Conservation (phyloP, 1,139 yeast species). For the Yarrowia galli region DNA sequence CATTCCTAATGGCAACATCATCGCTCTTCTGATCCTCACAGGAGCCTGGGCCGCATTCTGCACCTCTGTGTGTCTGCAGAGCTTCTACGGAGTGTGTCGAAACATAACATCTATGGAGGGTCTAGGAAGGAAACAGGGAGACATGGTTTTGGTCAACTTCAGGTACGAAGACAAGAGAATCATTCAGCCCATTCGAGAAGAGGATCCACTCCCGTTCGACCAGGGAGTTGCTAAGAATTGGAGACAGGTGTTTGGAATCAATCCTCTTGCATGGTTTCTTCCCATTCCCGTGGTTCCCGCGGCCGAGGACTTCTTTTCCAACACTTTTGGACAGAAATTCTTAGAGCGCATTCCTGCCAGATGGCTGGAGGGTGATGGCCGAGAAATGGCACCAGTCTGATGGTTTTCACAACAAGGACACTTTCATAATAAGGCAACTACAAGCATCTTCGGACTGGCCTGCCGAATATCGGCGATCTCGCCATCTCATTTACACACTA, state of each 20-base stretch:
- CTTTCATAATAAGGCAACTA: background rate
- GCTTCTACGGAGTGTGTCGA: slow-evolving; percentile 13
- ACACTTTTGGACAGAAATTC: slow-evolving; percentile 11
- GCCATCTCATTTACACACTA: slow-evolving; percentile 1
- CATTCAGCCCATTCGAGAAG: slow-evolving; percentile 12
- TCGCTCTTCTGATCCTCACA: slow-evolving; percentile 48
- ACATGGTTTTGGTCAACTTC: slow-evolving; percentile 34
- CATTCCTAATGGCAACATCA: slow-evolving; percentile 46
- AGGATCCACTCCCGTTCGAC: slow-evolving; percentile 26
- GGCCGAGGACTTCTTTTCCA: slow-evolving; percentile 1
- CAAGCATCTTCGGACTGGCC: slow-evolving; percentile 4
- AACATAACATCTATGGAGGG: slow-evolving; percentile 33
- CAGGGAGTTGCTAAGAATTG: slow-evolving; percentile 1
- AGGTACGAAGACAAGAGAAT: slow-evolving; percentile 9
- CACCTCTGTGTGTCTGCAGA: slow-evolving; percentile 4
- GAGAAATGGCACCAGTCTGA: slow-evolving; percentile 1
- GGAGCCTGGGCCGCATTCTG: slow-evolving; percentile 43
- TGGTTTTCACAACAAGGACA: background rate
- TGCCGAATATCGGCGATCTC: background rate
- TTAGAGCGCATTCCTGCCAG: slow-evolving; percentile 1
- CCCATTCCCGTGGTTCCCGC: slow-evolving; percentile 1
- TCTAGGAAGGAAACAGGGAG: slow-evolving; percentile 32
- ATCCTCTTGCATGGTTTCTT: slow-evolving; percentile 27
- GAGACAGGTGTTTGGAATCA: slow-evolving; percentile 33
- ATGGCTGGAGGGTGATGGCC: slow-evolving; percentile 24